Base-by-base conservation (phyloP, 2,329 filamentous ascomycete genomes). In the Penicillium occitanis region DNA sequence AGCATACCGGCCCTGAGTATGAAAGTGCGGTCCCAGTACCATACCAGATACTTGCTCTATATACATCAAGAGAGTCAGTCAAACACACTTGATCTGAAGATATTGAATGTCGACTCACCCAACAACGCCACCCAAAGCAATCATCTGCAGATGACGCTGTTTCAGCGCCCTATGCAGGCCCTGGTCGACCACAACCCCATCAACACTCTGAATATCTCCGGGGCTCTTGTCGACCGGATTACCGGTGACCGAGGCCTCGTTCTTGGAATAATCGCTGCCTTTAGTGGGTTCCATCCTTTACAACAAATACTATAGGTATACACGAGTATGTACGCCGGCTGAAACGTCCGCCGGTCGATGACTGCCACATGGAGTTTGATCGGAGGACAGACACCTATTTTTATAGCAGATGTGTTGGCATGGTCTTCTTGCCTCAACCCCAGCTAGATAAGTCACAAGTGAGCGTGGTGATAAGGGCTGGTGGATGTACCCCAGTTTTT, bases 21-120 rank as follows among this genome's bases (percentile, higher is more conserved):
- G 64, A 66, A 10, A 66, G 17, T 3, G 64, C 64, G 10, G 50
- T 66, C 10, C 64, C 64, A 40, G 64, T 66, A 14, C 64, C 64
- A 30, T 66, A 66, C 64, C 64, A 66, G 5, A 66, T 61, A 35
- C 64, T 66, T 66, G 64, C 64, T 48, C 64, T 64, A 22, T 37
- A 25, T 37, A 33, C 17, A 46, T 63, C 8, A 40, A 3, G 7
- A 13, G 22, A 10, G 37, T 60, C 35, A 60, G 35, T 33, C 14
- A 25, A 25, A 42, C 17, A 30, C 37, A 22, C 33, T 11, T 8
- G 40, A 25, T 57, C 11, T 33, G 7, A 42, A 13, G 57, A 13
- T 28, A 14, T 13, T 46, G 22, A 22, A 57, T 5, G 5, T 1
- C 11, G 14, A 35, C 51, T 33, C 57, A 64, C 62, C 62, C 64